phyloP scores from a whole-genome alignment of 768 basidiomycete genomes.

The Russula foetens region DNA sequence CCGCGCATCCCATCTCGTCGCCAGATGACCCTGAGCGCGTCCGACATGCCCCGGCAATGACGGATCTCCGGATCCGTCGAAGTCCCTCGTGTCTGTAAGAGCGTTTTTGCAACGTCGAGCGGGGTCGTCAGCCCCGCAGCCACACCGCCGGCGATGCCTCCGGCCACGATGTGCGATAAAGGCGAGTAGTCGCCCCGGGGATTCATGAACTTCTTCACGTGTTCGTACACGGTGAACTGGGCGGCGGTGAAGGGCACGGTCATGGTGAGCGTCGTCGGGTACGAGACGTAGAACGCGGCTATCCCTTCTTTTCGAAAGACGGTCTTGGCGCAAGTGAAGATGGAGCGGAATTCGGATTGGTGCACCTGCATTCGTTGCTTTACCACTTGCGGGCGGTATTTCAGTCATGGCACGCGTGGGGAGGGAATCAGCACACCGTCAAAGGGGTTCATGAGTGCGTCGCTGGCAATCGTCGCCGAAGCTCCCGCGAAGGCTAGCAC shows the following conservation, averaged over 20 bases:
- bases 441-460: conserved; percentile 99
- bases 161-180: conserved; percentile 84
- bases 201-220: conserved; percentile 79
- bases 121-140: conserved; percentile 96
- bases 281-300: conserved; percentile 93
- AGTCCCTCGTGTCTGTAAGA: conserved; percentile 92
- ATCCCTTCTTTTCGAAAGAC: conserved; percentile 85
- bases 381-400: conserved; percentile 58
- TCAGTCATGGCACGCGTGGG: conserved; percentile 4
- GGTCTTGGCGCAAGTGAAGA: conserved; percentile 74
- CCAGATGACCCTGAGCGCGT: conserved; percentile 88
- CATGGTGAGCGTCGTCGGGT: conserved; percentile 96
- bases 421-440: conserved; percentile 58
- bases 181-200: conserved; percentile 85
- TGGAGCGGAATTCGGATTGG: conserved; percentile 84
- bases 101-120: conserved; percentile 94
- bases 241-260: conserved; percentile 97
- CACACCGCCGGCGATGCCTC: conserved; percentile 86
- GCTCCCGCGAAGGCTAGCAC: conserved; percentile 81
- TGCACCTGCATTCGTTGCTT: conserved; percentile 99
- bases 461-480: conserved; percentile 87
- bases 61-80: conserved; percentile 81
- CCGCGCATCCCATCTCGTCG: conserved; percentile 77
- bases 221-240: conserved; percentile 95
- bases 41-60: conserved; percentile 71